These are phyloP conservation scores for Claviceps digitariae DNA, from an alignment of 2,329 filamentous ascomycete genomes.

Conservation along the genomic window DNA sequence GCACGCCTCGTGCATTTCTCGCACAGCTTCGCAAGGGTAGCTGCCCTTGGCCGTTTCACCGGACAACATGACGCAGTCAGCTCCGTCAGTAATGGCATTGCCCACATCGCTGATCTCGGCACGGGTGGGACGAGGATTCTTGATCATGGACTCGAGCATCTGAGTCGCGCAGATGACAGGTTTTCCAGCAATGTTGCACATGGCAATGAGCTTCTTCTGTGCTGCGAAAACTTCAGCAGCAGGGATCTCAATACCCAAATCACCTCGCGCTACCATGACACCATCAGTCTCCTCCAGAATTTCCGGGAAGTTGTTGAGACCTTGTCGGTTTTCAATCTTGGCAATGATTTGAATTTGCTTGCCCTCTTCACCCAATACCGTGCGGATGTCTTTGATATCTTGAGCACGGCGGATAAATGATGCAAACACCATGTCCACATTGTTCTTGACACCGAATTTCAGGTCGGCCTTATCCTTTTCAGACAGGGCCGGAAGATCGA, in stretches of 20 bases:
- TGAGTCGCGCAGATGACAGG: constrained; percentile 97
- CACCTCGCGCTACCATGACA: constrained; percentile 99
- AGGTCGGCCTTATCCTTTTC: constrained; percentile 97
- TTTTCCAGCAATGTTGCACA: constrained; percentile 99
- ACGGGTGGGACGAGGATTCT: constrained; percentile 95
- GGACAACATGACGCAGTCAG: constrained; percentile 99
- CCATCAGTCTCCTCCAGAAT: constrained; percentile 93
- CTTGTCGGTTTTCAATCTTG: constrained; percentile 99
- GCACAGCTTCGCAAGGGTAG: constrained; percentile 85
- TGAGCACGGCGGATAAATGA: constrained; percentile 93
- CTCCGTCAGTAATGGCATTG: constrained; percentile 93
- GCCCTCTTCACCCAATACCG: constrained; percentile 80
- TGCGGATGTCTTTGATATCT: constrained; percentile 86
- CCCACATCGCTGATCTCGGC: constrained; percentile 98
- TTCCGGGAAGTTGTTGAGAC: constrained; percentile 98
- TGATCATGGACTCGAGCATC: constrained; percentile 99
- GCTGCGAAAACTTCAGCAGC: constrained; percentile 97
- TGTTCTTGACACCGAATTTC: constrained; percentile 93
- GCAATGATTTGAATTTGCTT: constrained; percentile 98
- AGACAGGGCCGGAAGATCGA: constrained; percentile 91
- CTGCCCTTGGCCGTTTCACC: constrained; percentile 97
- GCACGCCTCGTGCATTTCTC: constrained; percentile 97
- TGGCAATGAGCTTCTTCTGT: constrained; percentile 99
- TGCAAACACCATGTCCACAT: constrained; percentile 97
- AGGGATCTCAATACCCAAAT: constrained; percentile 91